Evolutionary conservation across 768 basidiomycete genomes (phyloP).

Genomic region (Mrakia gelida): DNA sequence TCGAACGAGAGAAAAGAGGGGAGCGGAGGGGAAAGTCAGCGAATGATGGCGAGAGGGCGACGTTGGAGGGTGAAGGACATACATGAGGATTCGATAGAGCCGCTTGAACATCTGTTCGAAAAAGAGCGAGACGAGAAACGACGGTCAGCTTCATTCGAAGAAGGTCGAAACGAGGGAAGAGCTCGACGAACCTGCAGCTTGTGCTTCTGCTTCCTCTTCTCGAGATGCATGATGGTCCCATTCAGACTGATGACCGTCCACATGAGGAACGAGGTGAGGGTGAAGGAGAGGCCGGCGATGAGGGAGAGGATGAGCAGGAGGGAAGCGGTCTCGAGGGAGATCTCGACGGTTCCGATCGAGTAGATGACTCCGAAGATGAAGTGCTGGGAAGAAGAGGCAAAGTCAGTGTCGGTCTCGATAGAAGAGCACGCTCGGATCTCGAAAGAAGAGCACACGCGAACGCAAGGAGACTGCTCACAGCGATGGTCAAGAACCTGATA

Average conservation of each 20-base stretch:
- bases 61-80: neutral
- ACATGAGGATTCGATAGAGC: conserved; percentile 75
- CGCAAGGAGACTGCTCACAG: too few relatives aligned
- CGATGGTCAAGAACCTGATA: conserved; percentile 72
- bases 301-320: conserved; percentile 78
- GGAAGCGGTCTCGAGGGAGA: conserved; percentile 66
- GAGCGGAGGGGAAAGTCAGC: neutral
- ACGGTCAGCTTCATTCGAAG: neutral
- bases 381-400: neutral
- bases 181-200: conserved; percentile 33
- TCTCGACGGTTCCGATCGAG: conserved; percentile 87
- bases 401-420: neutral
- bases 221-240: conserved; percentile 86
- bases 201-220: conserved; percentile 59
- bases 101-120: conserved; percentile 35
- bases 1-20: neutral
- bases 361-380: conserved; percentile 60
- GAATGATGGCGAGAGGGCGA: neutral
- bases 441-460: too few relatives aligned
- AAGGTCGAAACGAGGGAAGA: too few relatives aligned
- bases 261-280: conserved; percentile 61
- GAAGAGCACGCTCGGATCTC: neutral
- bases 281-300: conserved; percentile 89
- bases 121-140: neutral
- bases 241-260: conserved; percentile 31